Evolutionary conservation across 2,329 filamentous ascomycete species (phyloP).

Genomic region (Penicillium sp.): DNA sequence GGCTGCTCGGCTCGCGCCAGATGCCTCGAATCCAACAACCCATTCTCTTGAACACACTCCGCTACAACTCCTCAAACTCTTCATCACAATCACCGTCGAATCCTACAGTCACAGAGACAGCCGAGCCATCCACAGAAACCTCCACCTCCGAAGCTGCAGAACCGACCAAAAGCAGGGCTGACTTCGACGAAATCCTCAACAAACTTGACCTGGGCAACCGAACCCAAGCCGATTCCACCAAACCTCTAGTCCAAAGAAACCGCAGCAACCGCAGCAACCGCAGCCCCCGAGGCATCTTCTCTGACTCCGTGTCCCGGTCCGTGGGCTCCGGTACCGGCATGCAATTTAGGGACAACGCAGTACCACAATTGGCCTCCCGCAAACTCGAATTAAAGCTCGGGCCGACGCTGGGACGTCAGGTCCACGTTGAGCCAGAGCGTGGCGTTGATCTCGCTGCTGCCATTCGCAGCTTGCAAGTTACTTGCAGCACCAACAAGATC

Average conservation of each 20-base stretch:
- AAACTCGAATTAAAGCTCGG: slow-evolving; percentile 37
- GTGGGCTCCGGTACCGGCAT: slow-evolving; percentile 18
- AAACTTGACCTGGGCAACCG: slow-evolving; percentile 30
- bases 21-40: slow-evolving; percentile 18
- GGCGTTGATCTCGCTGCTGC: slow-evolving; percentile 32
- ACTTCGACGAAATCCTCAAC: slow-evolving; percentile 36
- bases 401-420: slow-evolving; percentile 37
- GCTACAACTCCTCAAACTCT: slow-evolving; percentile 24
- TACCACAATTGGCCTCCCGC: slow-evolving; percentile 19
- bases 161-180: slow-evolving; percentile 12
- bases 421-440: slow-evolving; percentile 34
- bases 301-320: slow-evolving; percentile 22
- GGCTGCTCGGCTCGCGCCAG: slow-evolving; percentile 24
- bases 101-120: slow-evolving; percentile 3
- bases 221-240: slow-evolving; percentile 7
- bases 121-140: slow-evolving; percentile 4
- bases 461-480: slow-evolving; percentile 27
- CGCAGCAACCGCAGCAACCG: slow-evolving; percentile 2
- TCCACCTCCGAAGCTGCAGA: slow-evolving; percentile 6
- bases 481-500: slow-evolving; percentile 35
- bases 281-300: slow-evolving; percentile 7
- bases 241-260: neutral
- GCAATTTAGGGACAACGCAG: slow-evolving; percentile 6
- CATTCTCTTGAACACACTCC: slow-evolving; percentile 19
- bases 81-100: slow-evolving; percentile 6